These are phyloP conservation scores for Diaporthe humulicola DNA, from an alignment of 2,329 filamentous ascomycete genomes.

Conservation along the genomic window DNA sequence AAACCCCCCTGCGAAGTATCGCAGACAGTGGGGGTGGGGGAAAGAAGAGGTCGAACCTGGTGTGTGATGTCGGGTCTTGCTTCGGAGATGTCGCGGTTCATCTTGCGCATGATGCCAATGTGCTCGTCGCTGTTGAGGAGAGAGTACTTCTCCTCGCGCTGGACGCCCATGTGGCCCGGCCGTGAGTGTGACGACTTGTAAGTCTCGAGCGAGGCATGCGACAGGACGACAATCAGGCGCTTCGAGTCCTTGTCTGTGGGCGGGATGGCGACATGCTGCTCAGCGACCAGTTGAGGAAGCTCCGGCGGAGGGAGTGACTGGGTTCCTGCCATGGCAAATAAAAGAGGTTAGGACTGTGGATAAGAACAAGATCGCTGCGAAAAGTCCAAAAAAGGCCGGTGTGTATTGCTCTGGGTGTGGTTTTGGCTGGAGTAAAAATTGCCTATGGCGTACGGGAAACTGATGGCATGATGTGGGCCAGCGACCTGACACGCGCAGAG, in stretches of 20 bases:
- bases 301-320: slow-evolving; percentile 94
- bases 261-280: slow-evolving; percentile 89
- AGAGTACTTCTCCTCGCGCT: slow-evolving; percentile 94
- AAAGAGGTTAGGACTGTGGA: slow-evolving; percentile 39
- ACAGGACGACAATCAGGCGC: slow-evolving; percentile 93
- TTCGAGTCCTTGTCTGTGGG: slow-evolving; percentile 90
- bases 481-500: slow-evolving; percentile 9
- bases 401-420: neutral
- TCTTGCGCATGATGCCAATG: slow-evolving; percentile 99
- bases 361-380: slow-evolving; percentile 31
- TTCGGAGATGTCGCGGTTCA: slow-evolving; percentile 98
- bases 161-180: slow-evolving; percentile 71
- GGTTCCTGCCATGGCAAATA: slow-evolving; percentile 72
- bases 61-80: slow-evolving; percentile 98
- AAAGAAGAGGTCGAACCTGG: slow-evolving; percentile 74
- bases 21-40: slow-evolving; percentile 39
- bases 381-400: slow-evolving; percentile 20
- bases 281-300: slow-evolving; percentile 91
- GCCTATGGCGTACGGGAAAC: slow-evolving; percentile 12
- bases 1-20: neutral
- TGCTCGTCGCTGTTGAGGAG: slow-evolving; percentile 99
- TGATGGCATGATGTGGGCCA: slow-evolving; percentile 29
- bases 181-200: slow-evolving; percentile 90
- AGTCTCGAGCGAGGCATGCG: slow-evolving; percentile 96
- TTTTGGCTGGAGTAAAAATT: slow-evolving; percentile 4